Evolutionary conservation across 805 yeast species (phyloP).

Genomic region (Candida verbasci): DNA sequence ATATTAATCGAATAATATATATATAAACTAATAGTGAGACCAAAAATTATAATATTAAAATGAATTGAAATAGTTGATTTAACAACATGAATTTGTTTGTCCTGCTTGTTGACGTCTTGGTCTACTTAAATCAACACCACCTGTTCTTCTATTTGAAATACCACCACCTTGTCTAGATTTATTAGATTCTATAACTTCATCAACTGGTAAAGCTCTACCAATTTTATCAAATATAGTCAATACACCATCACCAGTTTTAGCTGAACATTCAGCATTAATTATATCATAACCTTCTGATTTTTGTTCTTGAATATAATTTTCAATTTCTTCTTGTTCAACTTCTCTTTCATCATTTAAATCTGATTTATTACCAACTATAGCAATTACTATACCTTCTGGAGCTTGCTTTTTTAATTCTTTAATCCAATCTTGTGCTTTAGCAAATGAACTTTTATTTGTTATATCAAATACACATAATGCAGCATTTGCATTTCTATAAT

Average conservation of each 20-base stretch:
- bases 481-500: slow-evolving; percentile 52
- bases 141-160: slow-evolving; percentile 19
- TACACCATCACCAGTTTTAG: slow-evolving; percentile 42
- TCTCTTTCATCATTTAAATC: slow-evolving; percentile 54
- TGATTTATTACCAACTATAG: slow-evolving; percentile 74
- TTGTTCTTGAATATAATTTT: slow-evolving; percentile 42
- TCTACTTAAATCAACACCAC: slow-evolving; percentile 35
- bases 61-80: background rate
- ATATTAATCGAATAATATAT: background rate
- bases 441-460: slow-evolving; percentile 62
- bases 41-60: background rate
- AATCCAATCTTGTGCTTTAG: slow-evolving; percentile 72
- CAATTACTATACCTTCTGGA: slow-evolving; percentile 66
- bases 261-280: slow-evolving; percentile 38
- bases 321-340: slow-evolving; percentile 40
- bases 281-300: slow-evolving; percentile 38
- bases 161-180: slow-evolving; percentile 21
- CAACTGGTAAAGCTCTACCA: slow-evolving; percentile 40
- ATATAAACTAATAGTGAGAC: background rate
- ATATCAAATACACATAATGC: slow-evolving; percentile 78
- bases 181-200: slow-evolving; percentile 24
- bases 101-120: slow-evolving; percentile 21
- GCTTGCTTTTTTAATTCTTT: slow-evolving; percentile 82
- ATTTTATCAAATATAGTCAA: slow-evolving; percentile 36
- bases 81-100: slow-evolving; percentile 24